Evolutionary conservation across 78 protist genomes (phyloP).

Genomic region (Abeoforma whisleri): DNA sequence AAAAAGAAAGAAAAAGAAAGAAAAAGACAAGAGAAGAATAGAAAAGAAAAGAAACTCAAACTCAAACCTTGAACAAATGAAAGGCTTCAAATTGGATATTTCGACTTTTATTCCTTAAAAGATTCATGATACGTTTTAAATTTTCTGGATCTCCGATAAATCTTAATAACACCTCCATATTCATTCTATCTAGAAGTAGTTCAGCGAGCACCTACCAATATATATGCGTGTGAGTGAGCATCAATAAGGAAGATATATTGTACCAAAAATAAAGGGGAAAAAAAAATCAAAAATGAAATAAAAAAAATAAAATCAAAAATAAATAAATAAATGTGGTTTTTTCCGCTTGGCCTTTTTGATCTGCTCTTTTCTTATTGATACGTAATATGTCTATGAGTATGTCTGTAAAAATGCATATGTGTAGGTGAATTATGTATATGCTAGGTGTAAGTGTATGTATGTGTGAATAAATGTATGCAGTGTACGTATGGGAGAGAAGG

Average conservation of each 20-base stretch:
- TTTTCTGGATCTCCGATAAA: slow-evolving; percentile 71
- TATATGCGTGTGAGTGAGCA: too few species aligned
- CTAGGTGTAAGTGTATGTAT: neutral
- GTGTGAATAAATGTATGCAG: neutral
- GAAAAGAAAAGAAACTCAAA: too few species aligned
- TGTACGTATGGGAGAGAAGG: too few species aligned
- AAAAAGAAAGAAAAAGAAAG: too few species aligned
- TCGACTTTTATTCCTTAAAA: slow-evolving; percentile 65
- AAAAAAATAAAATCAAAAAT: neutral
- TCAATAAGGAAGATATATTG: too few species aligned
- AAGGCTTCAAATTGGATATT: slow-evolving; percentile 92
- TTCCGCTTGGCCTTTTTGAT: too few species aligned
- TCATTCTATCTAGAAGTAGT: slow-evolving; percentile 81
- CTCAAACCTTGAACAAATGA: slow-evolving; percentile 86
- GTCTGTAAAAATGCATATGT: neutral
- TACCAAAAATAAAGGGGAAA: too few species aligned
- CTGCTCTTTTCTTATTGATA: neutral
- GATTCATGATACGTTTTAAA: slow-evolving; percentile 81
- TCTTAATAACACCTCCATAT: slow-evolving; percentile 76
- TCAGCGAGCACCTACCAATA: slow-evolving; percentile 72
- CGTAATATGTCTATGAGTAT: neutral
- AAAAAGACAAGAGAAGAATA: too few species aligned
- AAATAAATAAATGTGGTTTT: neutral
- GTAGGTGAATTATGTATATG: too few species aligned
- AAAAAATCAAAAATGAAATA: too few species aligned